Evolutionary conservation across 129 eudicot genomes (phyloP), one percentile per base, ranked within the genome.

Genomic region (Flaveria brownii): DNA sequence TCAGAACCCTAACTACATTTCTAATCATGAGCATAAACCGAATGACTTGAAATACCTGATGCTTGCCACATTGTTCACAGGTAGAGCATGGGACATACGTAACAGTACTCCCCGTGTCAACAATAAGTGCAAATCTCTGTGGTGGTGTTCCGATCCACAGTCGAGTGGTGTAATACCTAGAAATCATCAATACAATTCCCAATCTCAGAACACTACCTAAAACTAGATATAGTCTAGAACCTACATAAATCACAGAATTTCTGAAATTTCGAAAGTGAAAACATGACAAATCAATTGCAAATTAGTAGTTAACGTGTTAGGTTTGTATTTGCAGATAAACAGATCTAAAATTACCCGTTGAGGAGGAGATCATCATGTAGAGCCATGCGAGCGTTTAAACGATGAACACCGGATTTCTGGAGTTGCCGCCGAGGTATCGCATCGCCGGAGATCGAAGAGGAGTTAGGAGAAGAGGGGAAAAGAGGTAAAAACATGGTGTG

Each of bases 11-110:
- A 36, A 54, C 5, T 30, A 30, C 36, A 30, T 30, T 30, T 30
- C 36, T 30, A 30, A 30, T 30, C 36, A 30, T 30, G 36, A 30
- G 3, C 47, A 36, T 18, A 39, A 33, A 66, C 26, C 74, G 42
- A 42, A 14, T 77, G 46, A 77, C 2, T 39, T 9, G 42, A 12
- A 23, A 55, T 74, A 95, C 99, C 96, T 95, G 96, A 80, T 95
- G 99, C 73, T 86, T 87, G 80, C 99, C 99, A 82, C 99, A 95
- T 84, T 89, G 92, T 78, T 95, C 89, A 82, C 99, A 95, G 0
- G 93, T 84, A 75, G 96, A 78, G 66, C 99, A 95, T 0, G 99
- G 99, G 47, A 95, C 99, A 85, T 91, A 95, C 2, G 99, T 95
- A 52, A 89, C 97, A 33, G 99, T 95, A 80, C 98, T 92, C 69